A percentile compares a stretch with the other conserved stretches of the same genome.
Conservation (phyloP, 495 filamentous ascomycete genomes). For the Penicillium crystallinum region DNA sequence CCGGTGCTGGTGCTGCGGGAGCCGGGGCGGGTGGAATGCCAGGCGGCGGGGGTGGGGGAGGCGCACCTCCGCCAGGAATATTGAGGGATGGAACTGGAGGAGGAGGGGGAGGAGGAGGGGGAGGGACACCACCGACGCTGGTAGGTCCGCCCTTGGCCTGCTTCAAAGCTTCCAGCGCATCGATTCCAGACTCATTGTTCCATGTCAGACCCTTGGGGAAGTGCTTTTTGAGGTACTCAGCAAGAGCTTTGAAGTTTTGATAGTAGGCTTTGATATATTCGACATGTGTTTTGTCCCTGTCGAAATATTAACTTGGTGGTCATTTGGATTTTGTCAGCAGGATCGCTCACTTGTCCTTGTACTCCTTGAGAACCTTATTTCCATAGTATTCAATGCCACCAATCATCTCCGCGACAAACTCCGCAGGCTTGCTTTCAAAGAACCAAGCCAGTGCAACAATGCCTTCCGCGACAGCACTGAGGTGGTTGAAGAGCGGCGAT, state of each 20-base stretch:
- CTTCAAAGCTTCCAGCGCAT: constrained; percentile 64
- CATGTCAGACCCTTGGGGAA: constrained; percentile 76
- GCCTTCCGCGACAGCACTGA: constrained; percentile 83
- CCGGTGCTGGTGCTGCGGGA: constrained; percentile 37
- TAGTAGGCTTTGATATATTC: constrained; percentile 88
- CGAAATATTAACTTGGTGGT: constrained; percentile 11
- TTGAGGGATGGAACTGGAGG: constrained; percentile 54
- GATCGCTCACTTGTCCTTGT: constrained; percentile 78
- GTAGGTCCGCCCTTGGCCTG: constrained; percentile 52
- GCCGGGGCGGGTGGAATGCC: constrained; percentile 29
- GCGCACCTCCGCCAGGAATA: constrained; percentile 55
- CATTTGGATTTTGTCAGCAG: background rate
- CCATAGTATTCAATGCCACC: constrained; percentile 83
- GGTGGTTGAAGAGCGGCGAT: constrained; percentile 65
- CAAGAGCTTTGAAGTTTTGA: constrained; percentile 73
- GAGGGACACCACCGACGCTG: constrained; percentile 32
- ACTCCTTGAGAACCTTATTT: constrained; percentile 81
- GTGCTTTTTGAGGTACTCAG: constrained; percentile 74
- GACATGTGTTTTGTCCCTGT: constrained; percentile 68
- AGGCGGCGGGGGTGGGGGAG: constrained; percentile 71
- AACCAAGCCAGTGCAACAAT: constrained; percentile 85
- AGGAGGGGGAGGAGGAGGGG: constrained; percentile 52
- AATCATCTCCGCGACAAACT: constrained; percentile 73
- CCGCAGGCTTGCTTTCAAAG: constrained; percentile 70
- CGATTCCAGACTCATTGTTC: constrained; percentile 74